Base-by-base conservation (phyloP, 805 yeast genomes). In the Kluyveromyces dobzhanskii region DNA sequence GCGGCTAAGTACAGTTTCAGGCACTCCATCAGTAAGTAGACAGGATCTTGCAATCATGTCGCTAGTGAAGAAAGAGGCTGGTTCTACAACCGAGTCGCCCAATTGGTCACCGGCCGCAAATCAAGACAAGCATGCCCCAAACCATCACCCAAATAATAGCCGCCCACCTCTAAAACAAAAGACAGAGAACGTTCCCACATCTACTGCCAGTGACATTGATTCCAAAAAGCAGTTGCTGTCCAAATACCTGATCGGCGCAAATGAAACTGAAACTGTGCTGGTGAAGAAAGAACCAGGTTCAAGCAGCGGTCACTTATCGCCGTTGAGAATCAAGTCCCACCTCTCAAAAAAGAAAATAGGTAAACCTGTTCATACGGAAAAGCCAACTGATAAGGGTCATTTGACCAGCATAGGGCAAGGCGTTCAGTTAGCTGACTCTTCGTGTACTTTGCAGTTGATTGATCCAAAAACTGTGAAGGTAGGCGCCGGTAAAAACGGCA, bases 161-260 rank as follows among this genome's bases (percentile, higher is more conserved):
- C 54, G 56, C 50, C 51, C 46, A 47, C 49, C 54, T 24, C 31
- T 48, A 18, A 39, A 41, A 13, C 41, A 43, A 14, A 49, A 47
- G 26, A 38, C 48, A 17, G 27, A 43, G 9, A 48, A 30, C 32
- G 21, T 30, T 11, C 32, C 30, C 16, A 27, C 30, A 7, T 12
- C 16, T 12, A 27, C 13, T 7, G 30, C 30, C 30, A 21, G 6
- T 21, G 21, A 17, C n/a, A 17, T 6, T 13, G 32, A 30, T 11
- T 30, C 32, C 32, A 30, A 30, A 13, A 34, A 24, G 12, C 17
- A 14, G 5, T 7, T 17, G 12, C 14, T 34, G 4, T 18, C 27
- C n/a, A 34, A 26, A 25, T 25, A n/a, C 12, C 10, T 34, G 18
- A 13, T 26, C 13, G 17, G 14, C 4, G 19, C 37, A 3, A n/a